Evolutionary conservation across 1,284 basidiomycete genomes (phyloP), one percentile per base, ranked within the genome.

Genomic region (Ganoderma boninense): DNA sequence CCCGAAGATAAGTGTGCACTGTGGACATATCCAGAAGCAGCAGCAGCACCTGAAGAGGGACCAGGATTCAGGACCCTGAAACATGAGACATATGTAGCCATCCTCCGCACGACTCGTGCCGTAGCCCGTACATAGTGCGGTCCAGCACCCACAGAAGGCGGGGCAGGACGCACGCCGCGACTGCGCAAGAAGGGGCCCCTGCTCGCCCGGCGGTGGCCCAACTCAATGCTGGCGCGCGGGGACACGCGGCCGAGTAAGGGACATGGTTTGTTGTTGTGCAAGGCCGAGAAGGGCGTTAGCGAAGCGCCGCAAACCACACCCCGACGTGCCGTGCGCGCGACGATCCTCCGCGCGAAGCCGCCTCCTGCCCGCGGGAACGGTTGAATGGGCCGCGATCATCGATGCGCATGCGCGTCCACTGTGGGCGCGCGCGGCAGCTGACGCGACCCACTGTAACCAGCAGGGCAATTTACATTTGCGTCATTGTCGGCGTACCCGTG

Each of bases 331-430:
- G 29, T 40, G 35, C 60, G 14, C 40, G 14, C 60, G 60, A 62
- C 60, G 60, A 62, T 62, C 60, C 23, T 62, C 40, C 3, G 4
- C 23, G 1, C 60, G 60, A 62, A 62, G 60, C 23, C 40, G 60
- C n/a, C 3, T 20, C 23, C 32, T 32, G 8, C 2, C 13, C 35
- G 38, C 10, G 10, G 10, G 7, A 40, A 43, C 13, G 57, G 57
- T 32, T 32, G 2, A 32, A 6, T 38, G 2, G 38, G 35, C 14
- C 60, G 38, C 57, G 32, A 35, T 32, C 29, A 32, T 32, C 29
- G 29, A 32, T 32, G 29, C 29, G 29, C 29, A 32, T 43, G 40
- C 14, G 49, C 49, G 40, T 62, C n/a, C 60, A 62, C 38, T 42
- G 40, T 40, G 40, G 40, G 60, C 40, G 38, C 60, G 32, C 26